Conservation (phyloP, 371 early-diverging fungal genomes). For the Choanephora cucurbitarum region DNA sequence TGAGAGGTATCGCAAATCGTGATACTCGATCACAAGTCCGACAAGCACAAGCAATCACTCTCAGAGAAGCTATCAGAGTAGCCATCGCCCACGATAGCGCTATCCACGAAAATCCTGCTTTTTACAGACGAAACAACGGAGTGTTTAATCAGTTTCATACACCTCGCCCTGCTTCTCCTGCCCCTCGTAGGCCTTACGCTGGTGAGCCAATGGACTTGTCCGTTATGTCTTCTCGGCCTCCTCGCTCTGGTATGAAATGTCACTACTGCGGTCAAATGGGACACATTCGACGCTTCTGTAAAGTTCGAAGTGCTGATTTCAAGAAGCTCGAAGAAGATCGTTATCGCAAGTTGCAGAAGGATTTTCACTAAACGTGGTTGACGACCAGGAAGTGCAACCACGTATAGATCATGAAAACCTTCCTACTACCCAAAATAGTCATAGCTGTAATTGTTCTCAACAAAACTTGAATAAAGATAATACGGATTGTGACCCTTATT, state of each 20-base stretch:
- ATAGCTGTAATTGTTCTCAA: too few relatives aligned
- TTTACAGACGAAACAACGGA: too few relatives aligned
- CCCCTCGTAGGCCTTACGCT: neutral
- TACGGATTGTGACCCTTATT: too few relatives aligned
- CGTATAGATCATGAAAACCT: neutral
- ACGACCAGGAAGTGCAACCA: conserved; percentile 1
- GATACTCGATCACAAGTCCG: neutral
- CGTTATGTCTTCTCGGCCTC: neutral
- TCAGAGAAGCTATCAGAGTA: neutral
- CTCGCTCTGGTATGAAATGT: neutral
- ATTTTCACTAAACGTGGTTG: conserved; percentile 1
- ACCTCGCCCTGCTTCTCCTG: too few relatives aligned
- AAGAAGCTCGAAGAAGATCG: conserved; percentile 1
- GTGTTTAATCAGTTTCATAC: too few relatives aligned
- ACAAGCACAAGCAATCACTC: neutral
- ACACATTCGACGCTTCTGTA: neutral
- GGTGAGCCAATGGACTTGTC: neutral
- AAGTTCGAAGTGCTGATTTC: neutral
- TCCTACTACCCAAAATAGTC: neutral
- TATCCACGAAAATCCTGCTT: too few relatives aligned
- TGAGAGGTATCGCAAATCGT: neutral
- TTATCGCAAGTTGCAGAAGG: neutral
- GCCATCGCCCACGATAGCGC: neutral
- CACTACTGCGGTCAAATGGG: neutral
- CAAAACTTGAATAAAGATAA: too few relatives aligned